Percentiles rank a stretch among this genome's conserved stretches.
Conservation (phyloP, 1,139 yeast species). For the Candida glucosophila region DNA sequence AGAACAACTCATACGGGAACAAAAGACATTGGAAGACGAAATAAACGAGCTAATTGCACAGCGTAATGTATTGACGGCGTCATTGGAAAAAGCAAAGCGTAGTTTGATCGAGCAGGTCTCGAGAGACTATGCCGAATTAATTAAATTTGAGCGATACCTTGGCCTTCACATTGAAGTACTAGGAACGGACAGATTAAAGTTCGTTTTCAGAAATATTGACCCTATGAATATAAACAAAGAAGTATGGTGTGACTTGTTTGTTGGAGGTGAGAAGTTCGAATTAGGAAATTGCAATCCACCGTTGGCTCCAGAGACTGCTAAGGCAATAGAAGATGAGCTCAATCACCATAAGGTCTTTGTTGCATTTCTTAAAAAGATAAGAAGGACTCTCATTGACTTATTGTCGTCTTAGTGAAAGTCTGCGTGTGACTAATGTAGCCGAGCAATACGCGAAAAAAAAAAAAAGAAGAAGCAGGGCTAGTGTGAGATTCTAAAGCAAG, state of each 20-base stretch:
- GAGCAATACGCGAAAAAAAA: too few relatives aligned
- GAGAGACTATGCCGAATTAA: conserved; percentile 30
- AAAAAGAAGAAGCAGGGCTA: too few relatives aligned
- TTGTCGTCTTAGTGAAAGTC: too few relatives aligned
- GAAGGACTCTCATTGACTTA: conserved; percentile 15
- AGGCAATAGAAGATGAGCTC: conserved; percentile 18
- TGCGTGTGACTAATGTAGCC: too few relatives aligned
- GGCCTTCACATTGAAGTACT: conserved; percentile 39
- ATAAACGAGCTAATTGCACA: conserved; percentile 14
- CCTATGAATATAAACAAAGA: conserved; percentile 27
- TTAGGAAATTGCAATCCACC: conserved; percentile 23
- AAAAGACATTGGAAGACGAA: conserved; percentile 13
- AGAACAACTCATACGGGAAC: conserved; percentile 10
- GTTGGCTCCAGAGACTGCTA: conserved; percentile 15
- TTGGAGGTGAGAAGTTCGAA: conserved; percentile 25
- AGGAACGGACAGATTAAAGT: conserved; percentile 24
- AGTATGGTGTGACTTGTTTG: conserved; percentile 28
- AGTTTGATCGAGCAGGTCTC: conserved; percentile 17
- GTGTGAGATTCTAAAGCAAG: too few relatives aligned
- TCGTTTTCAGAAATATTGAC: conserved; percentile 37
- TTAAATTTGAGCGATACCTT: conserved; percentile 34
- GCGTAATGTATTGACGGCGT: conserved; percentile 10
- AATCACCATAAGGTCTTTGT: conserved; percentile 30
- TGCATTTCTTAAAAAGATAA: conserved; percentile 26
- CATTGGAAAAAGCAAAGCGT: conserved; percentile 12